Evolutionary conservation across 2,329 filamentous ascomycete genomes (phyloP).

Genomic region (Xylariaceae sp.): DNA sequence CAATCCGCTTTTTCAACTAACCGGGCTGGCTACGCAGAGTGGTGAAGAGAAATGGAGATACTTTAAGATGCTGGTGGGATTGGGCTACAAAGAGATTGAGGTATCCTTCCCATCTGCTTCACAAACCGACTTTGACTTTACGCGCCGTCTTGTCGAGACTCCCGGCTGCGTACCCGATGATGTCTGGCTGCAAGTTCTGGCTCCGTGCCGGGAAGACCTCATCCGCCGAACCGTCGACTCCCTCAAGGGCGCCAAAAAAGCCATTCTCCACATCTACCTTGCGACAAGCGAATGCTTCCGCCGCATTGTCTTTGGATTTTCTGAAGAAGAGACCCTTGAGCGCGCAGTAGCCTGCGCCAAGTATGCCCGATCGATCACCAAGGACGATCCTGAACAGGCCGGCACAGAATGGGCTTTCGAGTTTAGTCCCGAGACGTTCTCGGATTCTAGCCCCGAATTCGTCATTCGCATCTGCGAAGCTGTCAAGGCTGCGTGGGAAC

Average conservation of each 20-base stretch:
- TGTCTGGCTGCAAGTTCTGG: constrained; percentile 87
- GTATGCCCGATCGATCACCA: constrained; percentile 84
- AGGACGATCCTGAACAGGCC: constrained; percentile 59
- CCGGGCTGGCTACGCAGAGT: constrained; percentile 51
- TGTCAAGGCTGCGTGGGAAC: constrained; percentile 90
- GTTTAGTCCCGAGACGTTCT: constrained; percentile 86
- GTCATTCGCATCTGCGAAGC: constrained; percentile 81
- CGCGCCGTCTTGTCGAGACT: constrained; percentile 77
- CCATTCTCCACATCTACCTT: constrained; percentile 91
- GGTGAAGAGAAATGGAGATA: constrained; percentile 92
- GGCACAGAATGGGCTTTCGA: constrained; percentile 71
- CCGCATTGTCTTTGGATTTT: constrained; percentile 82
- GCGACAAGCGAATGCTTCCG: constrained; percentile 96
- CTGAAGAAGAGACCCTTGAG: constrained; percentile 74
- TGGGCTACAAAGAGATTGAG: constrained; percentile 98
- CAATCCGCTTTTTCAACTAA: neutral
- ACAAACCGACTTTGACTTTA: constrained; percentile 95
- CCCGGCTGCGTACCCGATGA: constrained; percentile 81
- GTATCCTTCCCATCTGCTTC: constrained; percentile 93
- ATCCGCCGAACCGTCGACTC: constrained; percentile 87
- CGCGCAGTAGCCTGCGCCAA: constrained; percentile 82
- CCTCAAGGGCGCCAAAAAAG: constrained; percentile 84
- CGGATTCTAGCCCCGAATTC: constrained; percentile 81
- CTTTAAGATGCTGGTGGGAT: constrained; percentile 87
- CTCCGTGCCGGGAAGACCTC: constrained; percentile 86